Conservation (phyloP, 257 asterid genomes). For the Solanum pinnatisectum region DNA sequence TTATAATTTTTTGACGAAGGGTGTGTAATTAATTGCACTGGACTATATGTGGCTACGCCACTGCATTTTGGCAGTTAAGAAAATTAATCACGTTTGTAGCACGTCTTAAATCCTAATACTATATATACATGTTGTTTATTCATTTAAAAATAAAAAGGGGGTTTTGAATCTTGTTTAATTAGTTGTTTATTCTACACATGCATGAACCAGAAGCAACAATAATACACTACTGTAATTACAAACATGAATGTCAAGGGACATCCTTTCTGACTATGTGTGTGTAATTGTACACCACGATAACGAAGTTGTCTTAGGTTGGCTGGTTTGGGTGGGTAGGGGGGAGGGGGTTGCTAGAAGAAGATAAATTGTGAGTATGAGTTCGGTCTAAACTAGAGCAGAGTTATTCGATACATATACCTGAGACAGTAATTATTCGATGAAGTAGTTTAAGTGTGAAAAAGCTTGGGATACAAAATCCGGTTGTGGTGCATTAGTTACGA, state of each 20-base stretch:
- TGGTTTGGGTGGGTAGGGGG: neutral
- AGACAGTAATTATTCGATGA: neutral
- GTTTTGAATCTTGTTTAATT: neutral
- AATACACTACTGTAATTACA: neutral
- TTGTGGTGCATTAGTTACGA: neutral
- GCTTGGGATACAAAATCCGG: neutral
- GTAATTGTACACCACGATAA: neutral
- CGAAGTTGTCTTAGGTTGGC: neutral
- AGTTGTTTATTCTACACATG: neutral
- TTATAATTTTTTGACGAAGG: no score
- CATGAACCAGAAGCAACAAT: neutral
- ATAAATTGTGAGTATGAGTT: neutral
- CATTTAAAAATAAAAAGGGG: neutral
- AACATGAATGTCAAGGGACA: neutral
- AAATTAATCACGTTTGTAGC: neutral
- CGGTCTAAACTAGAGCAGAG: neutral
- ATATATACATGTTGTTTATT: neutral
- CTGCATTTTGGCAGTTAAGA: neutral
- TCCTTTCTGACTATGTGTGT: neutral
- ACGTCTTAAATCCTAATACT: neutral
- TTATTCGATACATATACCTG: neutral
- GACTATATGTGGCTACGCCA: no score
- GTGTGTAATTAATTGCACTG: no score
- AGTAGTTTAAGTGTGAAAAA: neutral
- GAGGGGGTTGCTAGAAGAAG: neutral